Percentiles rank a stretch among this genome's conserved stretches.
Evolutionary conservation across 371 early-diverging fungal species (phyloP).

Genomic region (Circinella minor): DNA sequence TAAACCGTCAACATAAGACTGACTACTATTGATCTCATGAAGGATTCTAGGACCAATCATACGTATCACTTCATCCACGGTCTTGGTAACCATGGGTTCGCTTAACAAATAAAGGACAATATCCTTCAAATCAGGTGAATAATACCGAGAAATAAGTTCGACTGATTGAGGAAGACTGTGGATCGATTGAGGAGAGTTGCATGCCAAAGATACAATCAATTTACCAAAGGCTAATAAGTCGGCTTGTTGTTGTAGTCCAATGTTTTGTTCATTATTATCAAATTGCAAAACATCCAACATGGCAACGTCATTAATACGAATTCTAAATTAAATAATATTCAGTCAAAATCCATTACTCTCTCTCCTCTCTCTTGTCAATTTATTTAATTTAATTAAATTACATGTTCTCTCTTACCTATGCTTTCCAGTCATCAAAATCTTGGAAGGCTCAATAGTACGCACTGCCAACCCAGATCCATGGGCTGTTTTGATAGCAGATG

Average conservation of each 20-base stretch:
- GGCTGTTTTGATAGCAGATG: constrained; percentile 82
- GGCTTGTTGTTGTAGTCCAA: constrained; percentile 78
- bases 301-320: constrained; percentile 85
- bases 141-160: constrained; percentile 74
- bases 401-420: constrained; percentile 59
- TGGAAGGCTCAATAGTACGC: constrained; percentile 77
- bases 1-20: constrained; percentile 77
- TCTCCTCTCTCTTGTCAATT: too few relatives aligned
- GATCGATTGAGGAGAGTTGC: constrained; percentile 73
- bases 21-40: constrained; percentile 67
- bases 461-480: constrained; percentile 84
- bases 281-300: constrained; percentile 86
- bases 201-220: constrained; percentile 79
- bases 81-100: constrained; percentile 76
- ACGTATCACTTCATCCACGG: constrained; percentile 83
- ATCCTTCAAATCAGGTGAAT: constrained; percentile 81
- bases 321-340: constrained; percentile 32
- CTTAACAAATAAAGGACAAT: constrained; percentile 81
- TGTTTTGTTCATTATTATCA: constrained; percentile 61
- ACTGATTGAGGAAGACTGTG: constrained; percentile 76
- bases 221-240: constrained; percentile 91
- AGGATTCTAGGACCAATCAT: constrained; percentile 82
- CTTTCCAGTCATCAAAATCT: constrained; percentile 82
- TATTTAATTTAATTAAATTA: not conserved
- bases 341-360: too few relatives aligned